Conservation (phyloP, 208 protist species). For the Herpetomonas muscarum region DNA sequence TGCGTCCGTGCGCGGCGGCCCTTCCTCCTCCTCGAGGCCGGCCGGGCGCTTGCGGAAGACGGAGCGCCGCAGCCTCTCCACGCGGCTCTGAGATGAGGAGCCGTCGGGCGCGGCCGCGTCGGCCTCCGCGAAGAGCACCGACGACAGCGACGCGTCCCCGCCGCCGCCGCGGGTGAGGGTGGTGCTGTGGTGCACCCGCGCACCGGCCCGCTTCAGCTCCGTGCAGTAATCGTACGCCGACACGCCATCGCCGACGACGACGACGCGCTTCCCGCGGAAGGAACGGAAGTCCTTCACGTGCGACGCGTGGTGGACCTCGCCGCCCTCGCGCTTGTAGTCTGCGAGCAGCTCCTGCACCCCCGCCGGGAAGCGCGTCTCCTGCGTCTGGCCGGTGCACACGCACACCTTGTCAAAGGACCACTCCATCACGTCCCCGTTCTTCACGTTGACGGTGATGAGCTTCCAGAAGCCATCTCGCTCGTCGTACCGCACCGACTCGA, state of each 20-base stretch:
- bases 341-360: conserved; percentile 35
- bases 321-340: conserved; percentile 43
- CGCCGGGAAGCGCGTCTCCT: conserved; percentile 66
- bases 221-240: conserved; percentile 77
- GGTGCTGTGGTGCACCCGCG: conserved; percentile 73
- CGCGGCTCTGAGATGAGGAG: background rate
- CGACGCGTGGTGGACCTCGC: conserved; percentile 77
- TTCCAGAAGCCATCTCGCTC: conserved; percentile 45
- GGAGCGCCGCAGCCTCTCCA: background rate
- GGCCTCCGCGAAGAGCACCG: background rate
- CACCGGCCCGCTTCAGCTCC: conserved; percentile 62
- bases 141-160: background rate
- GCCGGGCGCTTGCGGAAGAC: background rate
- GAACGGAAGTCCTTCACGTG: conserved; percentile 85
- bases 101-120: background rate
- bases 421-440: conserved; percentile 84
- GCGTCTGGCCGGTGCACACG: conserved; percentile 82
- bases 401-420: conserved; percentile 85
- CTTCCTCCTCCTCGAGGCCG: background rate
- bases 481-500: conserved; percentile 72
- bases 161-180: conserved; percentile 1
- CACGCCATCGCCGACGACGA: conserved; percentile 80
- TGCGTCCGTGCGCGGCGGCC: background rate
- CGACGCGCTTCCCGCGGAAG: conserved; percentile 65
- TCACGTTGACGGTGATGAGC: conserved; percentile 83